Base-by-base conservation (phyloP, 805 yeast genomes). In the Vanderwaltozyma yarrowii region DNA sequence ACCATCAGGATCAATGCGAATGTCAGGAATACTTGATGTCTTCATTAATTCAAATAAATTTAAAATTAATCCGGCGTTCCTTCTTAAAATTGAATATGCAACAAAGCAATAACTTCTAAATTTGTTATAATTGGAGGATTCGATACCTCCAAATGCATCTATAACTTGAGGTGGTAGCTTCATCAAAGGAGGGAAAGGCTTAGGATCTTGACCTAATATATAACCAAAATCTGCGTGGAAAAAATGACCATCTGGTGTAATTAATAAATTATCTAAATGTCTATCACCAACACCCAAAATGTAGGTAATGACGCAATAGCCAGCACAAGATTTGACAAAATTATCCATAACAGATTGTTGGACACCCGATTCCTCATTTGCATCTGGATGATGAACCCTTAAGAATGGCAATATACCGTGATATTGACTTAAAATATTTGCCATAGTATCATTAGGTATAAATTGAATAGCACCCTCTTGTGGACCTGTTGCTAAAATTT, bases 211-310 rank as follows among this genome's bases (percentile, higher is more conserved):
- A 0, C 99, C 99, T 38, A 92, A 65, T 35, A 92, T 89, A 53
- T 92, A 92, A 1, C 99, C 99, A 60, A 85, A 92, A 61, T 92
- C 99, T 1, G 95, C 96, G 61, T 92, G 99, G 74, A 94, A 89
- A 56, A 92, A 92, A 49, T 78, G 84, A 2, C 94, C 80, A 71
- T 89, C 81, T 45, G 78, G 86, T 36, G 78, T 82, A 28, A 85
- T 70, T 32, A 92, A 67, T 45, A 92, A 63, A 52, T 92, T 92
- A 54, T 92, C 99, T 45, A 92, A 66, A 65, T 92, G 99, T 40
- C 99, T 73, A 61, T 92, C 99, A 13, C 99, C 99, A 8, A 92
- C 96, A 5, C 98, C 99, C 12, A 92, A 63, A 8, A 92, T 65
- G 51, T 92, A 92, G 0, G 98, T 92, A 18, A 92, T 83, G 1